Conservation (phyloP, 352 stramenopile genomes). For the Phytophthora uliginosa region DNA sequence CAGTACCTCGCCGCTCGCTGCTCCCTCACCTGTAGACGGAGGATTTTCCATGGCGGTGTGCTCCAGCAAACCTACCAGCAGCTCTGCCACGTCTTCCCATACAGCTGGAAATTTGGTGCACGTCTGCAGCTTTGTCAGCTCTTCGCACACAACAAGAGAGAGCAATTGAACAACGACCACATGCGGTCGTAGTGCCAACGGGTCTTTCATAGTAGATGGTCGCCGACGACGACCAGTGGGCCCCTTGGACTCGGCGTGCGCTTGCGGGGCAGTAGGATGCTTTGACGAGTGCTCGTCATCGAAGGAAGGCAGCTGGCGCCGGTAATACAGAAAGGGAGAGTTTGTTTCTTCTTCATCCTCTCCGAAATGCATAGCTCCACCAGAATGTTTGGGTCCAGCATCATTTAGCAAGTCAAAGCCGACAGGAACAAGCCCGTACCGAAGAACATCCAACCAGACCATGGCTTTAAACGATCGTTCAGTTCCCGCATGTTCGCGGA, state of each 20-base stretch:
- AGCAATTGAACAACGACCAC: slow-evolving; percentile 71
- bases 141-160: slow-evolving; percentile 69
- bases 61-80: slow-evolving; percentile 66
- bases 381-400: slow-evolving; percentile 11
- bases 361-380: slow-evolving; percentile 27
- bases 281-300: slow-evolving; percentile 17
- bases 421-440: slow-evolving; percentile 64
- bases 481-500: slow-evolving; percentile 43
- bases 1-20: slow-evolving; percentile 44
- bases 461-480: slow-evolving; percentile 45
- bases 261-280: background rate
- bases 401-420: slow-evolving; percentile 64
- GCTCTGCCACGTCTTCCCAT: slow-evolving; percentile 65
- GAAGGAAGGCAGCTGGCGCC: slow-evolving; percentile 51
- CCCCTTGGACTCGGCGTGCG: slow-evolving; percentile 9
- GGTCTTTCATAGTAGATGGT: slow-evolving; percentile 71
- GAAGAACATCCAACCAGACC: slow-evolving; percentile 72
- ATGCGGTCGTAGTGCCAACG: slow-evolving; percentile 61
- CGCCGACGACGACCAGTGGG: slow-evolving; percentile 42
- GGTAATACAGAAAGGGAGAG: slow-evolving; percentile 63
- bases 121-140: slow-evolving; percentile 58
- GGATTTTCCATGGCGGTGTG: slow-evolving; percentile 52
- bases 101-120: slow-evolving; percentile 52
- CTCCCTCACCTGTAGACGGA: slow-evolving; percentile 22
- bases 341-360: slow-evolving; percentile 50